Conservation (phyloP, 371 early-diverging fungal genomes). For the Sporodiniella umbellata region DNA sequence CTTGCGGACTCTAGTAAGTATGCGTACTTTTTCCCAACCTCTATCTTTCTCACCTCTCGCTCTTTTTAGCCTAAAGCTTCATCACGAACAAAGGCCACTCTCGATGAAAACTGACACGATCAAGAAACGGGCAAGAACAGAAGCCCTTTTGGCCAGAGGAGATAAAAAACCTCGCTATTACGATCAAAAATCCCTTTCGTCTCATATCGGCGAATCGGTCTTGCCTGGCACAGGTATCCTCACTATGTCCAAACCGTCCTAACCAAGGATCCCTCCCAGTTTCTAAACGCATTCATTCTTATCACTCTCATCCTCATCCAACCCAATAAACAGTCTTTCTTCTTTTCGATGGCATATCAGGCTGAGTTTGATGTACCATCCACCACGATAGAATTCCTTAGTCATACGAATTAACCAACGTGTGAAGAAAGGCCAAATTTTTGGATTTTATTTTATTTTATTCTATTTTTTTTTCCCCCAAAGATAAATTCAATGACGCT, state of each 20-base stretch:
- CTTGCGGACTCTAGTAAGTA: constrained; percentile 92
- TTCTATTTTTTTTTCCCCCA: too few relatives aligned
- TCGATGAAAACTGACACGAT: constrained; percentile 82
- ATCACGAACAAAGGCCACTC: constrained; percentile 7
- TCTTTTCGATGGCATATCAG: too few relatives aligned
- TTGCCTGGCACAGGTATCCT: constrained; percentile 24
- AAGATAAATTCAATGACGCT: too few relatives aligned
- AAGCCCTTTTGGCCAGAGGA: constrained; percentile 22
- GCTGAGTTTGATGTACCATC: too few relatives aligned
- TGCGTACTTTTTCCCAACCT: background rate
- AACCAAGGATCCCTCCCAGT: too few relatives aligned
- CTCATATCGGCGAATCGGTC: constrained; percentile 2
- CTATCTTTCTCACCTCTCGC: background rate
- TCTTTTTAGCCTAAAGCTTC: background rate
- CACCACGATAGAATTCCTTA: too few relatives aligned
- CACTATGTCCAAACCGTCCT: constrained; percentile 14
- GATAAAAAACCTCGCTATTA: constrained; percentile 17
- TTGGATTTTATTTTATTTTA: too few relatives aligned
- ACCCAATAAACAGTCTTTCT: too few relatives aligned
- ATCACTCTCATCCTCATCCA: too few relatives aligned
- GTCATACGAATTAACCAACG: too few relatives aligned
- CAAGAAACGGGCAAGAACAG: constrained; percentile 76
- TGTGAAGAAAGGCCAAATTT: too few relatives aligned
- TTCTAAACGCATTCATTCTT: too few relatives aligned
- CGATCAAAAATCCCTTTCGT: constrained; percentile 9